Conservation (phyloP, 768 basidiomycete genomes). For the Kwoniella newhampshirensis region DNA sequence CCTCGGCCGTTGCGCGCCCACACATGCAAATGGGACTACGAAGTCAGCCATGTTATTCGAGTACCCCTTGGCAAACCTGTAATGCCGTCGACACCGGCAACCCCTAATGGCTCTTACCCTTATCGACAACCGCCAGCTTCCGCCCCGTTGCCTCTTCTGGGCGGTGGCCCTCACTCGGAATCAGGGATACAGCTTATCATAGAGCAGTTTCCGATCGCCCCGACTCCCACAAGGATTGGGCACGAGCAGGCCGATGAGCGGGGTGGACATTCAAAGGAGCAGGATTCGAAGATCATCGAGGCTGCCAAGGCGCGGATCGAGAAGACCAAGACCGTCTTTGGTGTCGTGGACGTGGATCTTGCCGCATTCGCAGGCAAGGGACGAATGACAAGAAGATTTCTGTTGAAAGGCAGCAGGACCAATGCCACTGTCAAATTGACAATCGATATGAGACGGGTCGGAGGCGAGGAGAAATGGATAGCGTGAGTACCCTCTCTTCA, state of each 20-base stretch:
- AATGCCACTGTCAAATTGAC: constrained; percentile 44
- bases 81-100: not conserved
- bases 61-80: constrained; percentile 33
- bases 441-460: constrained; percentile 38
- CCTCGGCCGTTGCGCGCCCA: constrained; percentile 16
- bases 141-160: constrained; percentile 24
- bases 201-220: constrained; percentile 22
- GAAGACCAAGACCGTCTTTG: constrained; percentile 25
- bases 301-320: not conserved
- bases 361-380: constrained; percentile 45
- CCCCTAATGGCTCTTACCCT: constrained; percentile 1
- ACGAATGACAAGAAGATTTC: constrained; percentile 28
- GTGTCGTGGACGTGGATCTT: constrained; percentile 39
- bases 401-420: constrained; percentile 39
- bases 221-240: not conserved
- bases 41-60: constrained; percentile 26
- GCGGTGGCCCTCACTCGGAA: constrained; percentile 32
- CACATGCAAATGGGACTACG: constrained; percentile 38
- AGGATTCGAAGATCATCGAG: too few relatives aligned
- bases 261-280: too few relatives aligned
- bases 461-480: constrained; percentile 38
- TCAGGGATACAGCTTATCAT: constrained; percentile 32
- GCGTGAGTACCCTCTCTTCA: constrained; percentile 31
- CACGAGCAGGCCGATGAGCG: too few relatives aligned
- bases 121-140: constrained; percentile 1